Evolutionary conservation across 495 filamentous ascomycete species (phyloP).

Genomic region (Aspergillus sclerotiicarbonarius): DNA sequence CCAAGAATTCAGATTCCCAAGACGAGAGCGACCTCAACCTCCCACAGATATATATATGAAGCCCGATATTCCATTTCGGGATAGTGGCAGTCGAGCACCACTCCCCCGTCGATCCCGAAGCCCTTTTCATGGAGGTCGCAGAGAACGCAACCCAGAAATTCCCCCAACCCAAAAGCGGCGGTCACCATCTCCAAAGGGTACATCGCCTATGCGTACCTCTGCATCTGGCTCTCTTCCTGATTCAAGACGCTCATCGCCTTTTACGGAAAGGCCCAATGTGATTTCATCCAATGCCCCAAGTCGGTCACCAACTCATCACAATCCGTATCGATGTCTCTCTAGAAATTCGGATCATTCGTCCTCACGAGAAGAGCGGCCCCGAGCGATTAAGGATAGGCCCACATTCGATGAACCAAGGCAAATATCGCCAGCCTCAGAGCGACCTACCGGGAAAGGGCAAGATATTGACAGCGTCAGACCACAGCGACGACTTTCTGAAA

Average conservation of each 20-base stretch:
- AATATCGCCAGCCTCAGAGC: slow-evolving; percentile 9
- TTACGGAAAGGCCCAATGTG: slow-evolving; percentile 25
- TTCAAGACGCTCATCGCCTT: slow-evolving; percentile 40
- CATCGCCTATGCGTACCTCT: slow-evolving; percentile 28
- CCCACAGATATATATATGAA: slow-evolving; percentile 24
- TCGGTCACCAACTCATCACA: slow-evolving; percentile 27
- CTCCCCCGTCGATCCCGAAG: slow-evolving; percentile 23
- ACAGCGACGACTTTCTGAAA: slow-evolving; percentile 4
- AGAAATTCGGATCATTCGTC: slow-evolving; percentile 8
- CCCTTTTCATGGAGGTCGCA: slow-evolving; percentile 22
- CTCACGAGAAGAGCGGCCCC: slow-evolving; percentile 3
- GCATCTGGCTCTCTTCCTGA: slow-evolving; percentile 37
- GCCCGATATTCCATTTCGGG: slow-evolving; percentile 32
- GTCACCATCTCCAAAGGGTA: slow-evolving; percentile 30
- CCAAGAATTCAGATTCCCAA: slow-evolving; percentile 26
- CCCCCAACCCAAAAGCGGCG: slow-evolving; percentile 16
- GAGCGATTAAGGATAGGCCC: slow-evolving; percentile 2
- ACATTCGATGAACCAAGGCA: slow-evolving; percentile 7
- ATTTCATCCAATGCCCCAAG: slow-evolving; percentile 18
- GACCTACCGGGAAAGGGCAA: slow-evolving; percentile 1
- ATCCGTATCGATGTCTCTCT: slow-evolving; percentile 8
- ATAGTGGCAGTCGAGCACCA: slow-evolving; percentile 11
- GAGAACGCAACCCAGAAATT: slow-evolving; percentile 17
- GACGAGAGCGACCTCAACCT: slow-evolving; percentile 23
- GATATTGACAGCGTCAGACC: slow-evolving; percentile 8